Evolutionary conservation across 1,284 basidiomycete genomes (phyloP).

Genomic region (Boletus albobrunnescens): DNA sequence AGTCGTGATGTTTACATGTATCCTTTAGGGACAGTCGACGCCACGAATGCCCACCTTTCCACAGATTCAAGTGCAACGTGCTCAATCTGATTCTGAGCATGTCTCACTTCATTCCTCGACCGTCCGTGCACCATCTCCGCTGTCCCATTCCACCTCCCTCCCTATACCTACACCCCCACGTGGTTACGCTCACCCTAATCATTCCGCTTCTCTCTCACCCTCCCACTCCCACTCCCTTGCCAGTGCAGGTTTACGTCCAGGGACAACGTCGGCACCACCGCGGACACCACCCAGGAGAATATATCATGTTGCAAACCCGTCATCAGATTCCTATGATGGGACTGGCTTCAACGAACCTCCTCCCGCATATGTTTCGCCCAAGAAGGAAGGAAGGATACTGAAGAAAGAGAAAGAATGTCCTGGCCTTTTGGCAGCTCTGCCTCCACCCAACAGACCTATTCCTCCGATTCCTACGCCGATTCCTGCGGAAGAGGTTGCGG

Average conservation of each 20-base stretch:
- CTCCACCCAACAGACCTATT: slow-evolving; percentile 18
- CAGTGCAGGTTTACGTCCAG: slow-evolving; percentile 4
- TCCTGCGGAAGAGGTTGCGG: slow-evolving; percentile 6
- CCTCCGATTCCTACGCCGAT: slow-evolving; percentile 17
- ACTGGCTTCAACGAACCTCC: slow-evolving; percentile 35
- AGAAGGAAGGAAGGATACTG: slow-evolving; percentile 3
- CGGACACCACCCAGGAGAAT: slow-evolving; percentile 35
- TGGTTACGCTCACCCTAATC: slow-evolving; percentile 14
- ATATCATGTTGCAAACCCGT: slow-evolving; percentile 40
- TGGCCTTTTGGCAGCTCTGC: background rate
- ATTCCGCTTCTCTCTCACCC: slow-evolving; percentile 14
- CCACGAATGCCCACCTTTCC: slow-evolving; percentile 20
- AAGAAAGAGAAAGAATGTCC: slow-evolving; percentile 23
- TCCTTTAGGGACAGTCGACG: slow-evolving; percentile 14
- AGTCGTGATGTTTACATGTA: background rate
- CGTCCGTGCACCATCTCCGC: slow-evolving; percentile 21
- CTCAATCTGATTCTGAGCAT: slow-evolving; percentile 20
- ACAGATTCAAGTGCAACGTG: slow-evolving; percentile 25
- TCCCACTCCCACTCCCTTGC: slow-evolving; percentile 8
- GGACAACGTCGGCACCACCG: slow-evolving; percentile 18
- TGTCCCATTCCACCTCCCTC: slow-evolving; percentile 26
- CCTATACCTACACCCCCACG: slow-evolving; percentile 17
- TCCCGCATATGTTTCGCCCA: slow-evolving; percentile 40
- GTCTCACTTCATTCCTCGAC: slow-evolving; percentile 9
- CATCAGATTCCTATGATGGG: slow-evolving; percentile 28